Conservation (phyloP, 1,284 basidiomycete genomes). For the Testicularia cyperi region DNA sequence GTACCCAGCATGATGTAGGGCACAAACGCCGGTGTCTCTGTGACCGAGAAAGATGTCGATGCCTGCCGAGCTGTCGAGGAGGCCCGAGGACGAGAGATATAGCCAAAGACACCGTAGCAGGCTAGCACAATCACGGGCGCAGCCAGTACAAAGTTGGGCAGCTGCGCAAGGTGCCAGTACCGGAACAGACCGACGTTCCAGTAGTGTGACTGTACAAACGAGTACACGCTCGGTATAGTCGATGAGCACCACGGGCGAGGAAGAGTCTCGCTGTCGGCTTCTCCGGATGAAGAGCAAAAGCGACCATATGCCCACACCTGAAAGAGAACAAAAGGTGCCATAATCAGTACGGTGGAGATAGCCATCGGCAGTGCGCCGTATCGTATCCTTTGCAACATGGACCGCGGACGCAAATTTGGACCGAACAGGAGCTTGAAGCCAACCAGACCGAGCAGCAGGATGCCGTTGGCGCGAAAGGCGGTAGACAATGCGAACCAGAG, state of each 20-base stretch:
- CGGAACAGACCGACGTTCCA: constrained; percentile 81
- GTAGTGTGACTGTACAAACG: constrained; percentile 79
- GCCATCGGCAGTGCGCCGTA: constrained; percentile 3
- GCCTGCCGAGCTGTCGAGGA: constrained; percentile 8
- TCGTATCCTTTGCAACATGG: too few relatives aligned
- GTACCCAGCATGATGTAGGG: constrained; percentile 75
- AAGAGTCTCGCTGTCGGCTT: too few relatives aligned
- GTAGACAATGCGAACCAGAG: constrained; percentile 70
- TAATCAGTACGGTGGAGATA: not conserved
- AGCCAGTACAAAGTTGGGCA: constrained; percentile 84
- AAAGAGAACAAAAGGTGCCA: constrained; percentile 71
- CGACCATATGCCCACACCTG: constrained; percentile 69
- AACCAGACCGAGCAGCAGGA: constrained; percentile 71
- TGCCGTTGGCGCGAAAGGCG: constrained; percentile 77
- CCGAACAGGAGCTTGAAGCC: constrained; percentile 34
- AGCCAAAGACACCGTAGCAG: constrained; percentile 1
- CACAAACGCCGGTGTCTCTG: constrained; percentile 33
- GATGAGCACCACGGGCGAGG: constrained; percentile 70
- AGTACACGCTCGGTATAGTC: constrained; percentile 72
- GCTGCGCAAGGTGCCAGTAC: constrained; percentile 80
- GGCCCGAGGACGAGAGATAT: not conserved
- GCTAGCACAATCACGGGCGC: constrained; percentile 66
- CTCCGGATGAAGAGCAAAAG: constrained; percentile 66
- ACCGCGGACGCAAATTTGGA: too few relatives aligned
- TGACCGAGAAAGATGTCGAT: not conserved